phyloP scores from a whole-genome alignment of 768 basidiomycete genomes.

The Chlorophyllum brunneum region DNA sequence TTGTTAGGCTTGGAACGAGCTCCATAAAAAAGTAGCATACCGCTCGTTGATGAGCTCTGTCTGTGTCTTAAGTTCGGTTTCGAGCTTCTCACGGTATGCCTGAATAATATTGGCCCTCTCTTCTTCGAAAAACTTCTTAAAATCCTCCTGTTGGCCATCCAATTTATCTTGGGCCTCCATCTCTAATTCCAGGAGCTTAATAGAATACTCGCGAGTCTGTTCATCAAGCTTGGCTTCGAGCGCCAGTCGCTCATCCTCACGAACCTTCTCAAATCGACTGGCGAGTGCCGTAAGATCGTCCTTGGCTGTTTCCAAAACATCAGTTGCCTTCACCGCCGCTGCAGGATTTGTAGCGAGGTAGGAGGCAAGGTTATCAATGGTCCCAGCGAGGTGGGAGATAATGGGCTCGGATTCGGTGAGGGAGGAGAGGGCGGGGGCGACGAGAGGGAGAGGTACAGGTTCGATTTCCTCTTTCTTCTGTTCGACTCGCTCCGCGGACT shows the following conservation, averaged over 20 bases:
- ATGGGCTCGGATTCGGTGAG: slow-evolving; percentile 82
- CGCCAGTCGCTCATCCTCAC: slow-evolving; percentile 70
- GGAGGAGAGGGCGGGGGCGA: slow-evolving; percentile 77
- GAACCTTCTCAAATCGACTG: slow-evolving; percentile 70
- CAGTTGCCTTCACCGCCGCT: slow-evolving; percentile 62
- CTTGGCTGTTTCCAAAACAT: slow-evolving; percentile 78
- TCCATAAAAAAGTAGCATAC: slow-evolving; percentile 36
- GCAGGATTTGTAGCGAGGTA: slow-evolving; percentile 75
- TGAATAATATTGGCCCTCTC: slow-evolving; percentile 71
- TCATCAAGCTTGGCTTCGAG: slow-evolving; percentile 69
- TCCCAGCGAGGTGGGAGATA: slow-evolving; percentile 85
- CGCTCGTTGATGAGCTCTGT: slow-evolving; percentile 93
- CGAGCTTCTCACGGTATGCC: slow-evolving; percentile 82
- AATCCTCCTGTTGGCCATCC: slow-evolving; percentile 81
- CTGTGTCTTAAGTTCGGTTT: slow-evolving; percentile 81
- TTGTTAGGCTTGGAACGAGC: background rate
- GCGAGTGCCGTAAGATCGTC: slow-evolving; percentile 76
- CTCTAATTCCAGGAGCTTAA: slow-evolving; percentile 77
- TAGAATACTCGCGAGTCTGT: slow-evolving; percentile 79
- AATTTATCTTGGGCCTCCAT: slow-evolving; percentile 85
- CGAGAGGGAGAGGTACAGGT: slow-evolving; percentile 55
- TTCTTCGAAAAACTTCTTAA: slow-evolving; percentile 75
- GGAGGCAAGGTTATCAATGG: slow-evolving; percentile 88
- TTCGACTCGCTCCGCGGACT: slow-evolving; percentile 12
- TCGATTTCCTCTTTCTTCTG: slow-evolving; percentile 20